These are phyloP conservation scores for Exobasidium cylindrosporum DNA, from an alignment of 1,284 basidiomycete genomes.

Conservation along the genomic window DNA sequence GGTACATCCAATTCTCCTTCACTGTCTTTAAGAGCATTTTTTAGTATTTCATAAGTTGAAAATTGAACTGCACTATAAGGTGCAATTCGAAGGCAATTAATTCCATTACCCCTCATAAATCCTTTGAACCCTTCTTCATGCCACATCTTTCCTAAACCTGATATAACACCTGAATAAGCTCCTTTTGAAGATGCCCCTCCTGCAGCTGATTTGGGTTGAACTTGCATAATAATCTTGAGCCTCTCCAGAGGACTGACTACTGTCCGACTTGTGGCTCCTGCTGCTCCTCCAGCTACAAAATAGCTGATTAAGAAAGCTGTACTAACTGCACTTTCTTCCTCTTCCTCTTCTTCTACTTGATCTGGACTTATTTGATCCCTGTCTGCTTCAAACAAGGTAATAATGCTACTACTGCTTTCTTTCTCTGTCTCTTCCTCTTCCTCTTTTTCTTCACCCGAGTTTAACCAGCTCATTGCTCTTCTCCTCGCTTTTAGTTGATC, in stretches of 20 bases:
- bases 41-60: constrained; percentile 79
- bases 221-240: constrained; percentile 85
- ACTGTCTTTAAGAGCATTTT: constrained; percentile 57
- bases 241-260: constrained; percentile 87
- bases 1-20: constrained; percentile 73
- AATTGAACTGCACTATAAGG: constrained; percentile 81
- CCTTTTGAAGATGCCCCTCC: constrained; percentile 29
- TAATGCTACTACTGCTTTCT: background rate
- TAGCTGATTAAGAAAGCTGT: constrained; percentile 38
- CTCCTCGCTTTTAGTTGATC: background rate
- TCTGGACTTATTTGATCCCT: background rate
- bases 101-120: constrained; percentile 79
- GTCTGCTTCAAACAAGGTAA: background rate
- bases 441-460: background rate
- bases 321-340: constrained; percentile 19
- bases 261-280: constrained; percentile 69
- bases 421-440: background rate
- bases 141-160: constrained; percentile 67
- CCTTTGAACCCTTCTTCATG: constrained; percentile 85
- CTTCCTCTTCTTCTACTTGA: constrained; percentile 11
- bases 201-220: constrained; percentile 36
- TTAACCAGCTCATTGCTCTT: background rate
- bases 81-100: constrained; percentile 86
- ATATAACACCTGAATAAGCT: constrained; percentile 47
- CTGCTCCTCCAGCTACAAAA: constrained; percentile 69